A percentile compares a stretch with the other conserved stretches of the same genome.
Conservation (phyloP, 352 stramenopile species). For the Globisporangium paroecandrum region DNA sequence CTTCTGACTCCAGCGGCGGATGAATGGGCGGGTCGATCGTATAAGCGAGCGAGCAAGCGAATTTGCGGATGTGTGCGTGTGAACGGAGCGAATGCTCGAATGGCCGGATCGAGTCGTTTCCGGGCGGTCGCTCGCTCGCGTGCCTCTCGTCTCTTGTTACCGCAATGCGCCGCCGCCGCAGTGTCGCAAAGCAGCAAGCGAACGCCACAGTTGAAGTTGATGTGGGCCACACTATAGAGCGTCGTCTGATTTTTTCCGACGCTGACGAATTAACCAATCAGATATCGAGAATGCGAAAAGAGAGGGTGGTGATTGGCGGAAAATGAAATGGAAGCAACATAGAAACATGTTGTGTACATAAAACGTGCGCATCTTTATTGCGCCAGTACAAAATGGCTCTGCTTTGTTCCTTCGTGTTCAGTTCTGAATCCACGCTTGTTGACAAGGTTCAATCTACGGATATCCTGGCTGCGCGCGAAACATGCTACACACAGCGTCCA, state of each 20-base stretch:
- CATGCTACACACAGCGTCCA: neutral
- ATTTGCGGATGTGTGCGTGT: neutral
- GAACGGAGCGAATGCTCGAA: neutral
- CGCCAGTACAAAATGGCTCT: neutral
- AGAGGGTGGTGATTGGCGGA: neutral
- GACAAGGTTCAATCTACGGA: neutral
- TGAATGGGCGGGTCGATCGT: neutral
- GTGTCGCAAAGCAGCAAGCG: conserved; percentile 5
- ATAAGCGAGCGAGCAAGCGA: neutral
- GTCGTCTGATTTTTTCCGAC: conserved; percentile 7
- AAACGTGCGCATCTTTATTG: neutral
- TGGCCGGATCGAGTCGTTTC: conserved; percentile 7
- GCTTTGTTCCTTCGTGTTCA: neutral
- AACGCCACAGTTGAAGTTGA: conserved; percentile 11
- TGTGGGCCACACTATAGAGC: conserved; percentile 8
- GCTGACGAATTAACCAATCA: neutral
- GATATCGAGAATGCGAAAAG: neutral
- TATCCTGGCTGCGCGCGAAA: neutral
- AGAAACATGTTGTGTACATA: neutral
- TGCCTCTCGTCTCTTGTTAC: neutral
- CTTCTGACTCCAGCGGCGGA: neutral
- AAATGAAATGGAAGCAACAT: neutral
- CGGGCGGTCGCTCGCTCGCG: neutral
- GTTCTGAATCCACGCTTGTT: conserved; percentile 1
- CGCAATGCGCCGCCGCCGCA: neutral